Evolutionary conservation across 371 early-diverging fungal genomes (phyloP), one percentile per base, ranked within the genome.

Genomic region (Syncephalastrum racemosum): DNA sequence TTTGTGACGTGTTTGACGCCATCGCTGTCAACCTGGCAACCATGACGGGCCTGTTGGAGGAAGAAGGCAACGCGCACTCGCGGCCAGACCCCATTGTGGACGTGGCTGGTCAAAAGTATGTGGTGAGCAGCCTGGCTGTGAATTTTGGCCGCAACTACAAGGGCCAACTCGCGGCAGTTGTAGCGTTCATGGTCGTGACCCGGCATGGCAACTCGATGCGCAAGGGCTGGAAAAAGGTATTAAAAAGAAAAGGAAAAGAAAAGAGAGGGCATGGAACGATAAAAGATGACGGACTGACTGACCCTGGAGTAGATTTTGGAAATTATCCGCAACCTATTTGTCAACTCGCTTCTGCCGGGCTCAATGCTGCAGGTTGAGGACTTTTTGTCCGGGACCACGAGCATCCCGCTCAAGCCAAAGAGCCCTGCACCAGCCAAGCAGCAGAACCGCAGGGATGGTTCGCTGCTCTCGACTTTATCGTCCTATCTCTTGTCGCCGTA

Each of bases 121-220:
- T 83, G n/a, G 79, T 91, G 24, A 85, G 87, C 25, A 77, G 84
- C 27, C 64, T 84, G 49, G 83, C 90, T 0, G 83, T 94, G 16
- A 89, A 93, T 41, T 90, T 97, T 73, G 96, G 96, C 50, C 80
- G 88, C 51, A 89, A 91, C 59, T 92, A 90, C 64, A 88, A 89
- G 53, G 92, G 90, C 4, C 96, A 96, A 66, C 71, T 94, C 23
- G 95, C 94, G 0, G 84, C 93, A 23, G 90, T 94, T 10, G 82
- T 93, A 7, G 77, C 90, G 58, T 92, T 96, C 68, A 84, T 86
- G 16, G 74, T 94, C 14, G 89, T 85, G 2, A 78, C 82, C 8
- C 86, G 87, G 65, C 87, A 87, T 58, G 87, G 92, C 4, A 88
- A 88, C 44, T 66, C 83, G 14, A 63, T 94, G 56, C 67, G 82